Conservation (phyloP, 2,329 filamentous ascomycete species). For the Fusarium citri region DNA sequence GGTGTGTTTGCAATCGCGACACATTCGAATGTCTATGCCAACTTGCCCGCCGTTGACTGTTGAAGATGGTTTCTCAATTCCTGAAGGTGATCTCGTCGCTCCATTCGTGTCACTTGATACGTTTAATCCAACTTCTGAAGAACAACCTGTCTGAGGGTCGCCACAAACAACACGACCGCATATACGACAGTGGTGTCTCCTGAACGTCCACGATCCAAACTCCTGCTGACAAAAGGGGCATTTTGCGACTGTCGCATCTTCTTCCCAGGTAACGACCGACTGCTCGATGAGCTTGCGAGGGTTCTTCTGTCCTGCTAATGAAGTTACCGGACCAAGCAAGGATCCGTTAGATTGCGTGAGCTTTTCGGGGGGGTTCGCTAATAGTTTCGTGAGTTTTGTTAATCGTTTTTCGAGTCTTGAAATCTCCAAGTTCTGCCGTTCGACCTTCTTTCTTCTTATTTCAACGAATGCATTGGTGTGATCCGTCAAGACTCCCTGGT, state of each 20-base stretch:
- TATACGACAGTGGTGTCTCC: conserved; percentile 92
- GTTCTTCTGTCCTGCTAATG: conserved; percentile 75
- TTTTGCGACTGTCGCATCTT: conserved; percentile 80
- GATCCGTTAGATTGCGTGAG: conserved; percentile 62
- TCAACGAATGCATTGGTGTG: conserved; percentile 77
- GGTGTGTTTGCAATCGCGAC: conserved; percentile 81
- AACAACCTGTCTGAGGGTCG: conserved; percentile 86
- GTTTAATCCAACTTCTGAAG: conserved; percentile 83
- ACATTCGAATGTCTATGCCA: conserved; percentile 88
- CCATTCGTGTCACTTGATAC: conserved; percentile 65
- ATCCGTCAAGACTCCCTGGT: conserved; percentile 76
- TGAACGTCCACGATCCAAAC: conserved; percentile 92
- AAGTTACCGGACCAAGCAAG: conserved; percentile 70
- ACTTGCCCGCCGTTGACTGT: conserved; percentile 60
- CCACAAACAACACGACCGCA: conserved; percentile 95
- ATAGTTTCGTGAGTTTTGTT: conserved; percentile 86
- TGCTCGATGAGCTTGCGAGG: conserved; percentile 87
- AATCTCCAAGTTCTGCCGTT: conserved; percentile 87
- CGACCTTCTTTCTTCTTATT: conserved; percentile 80
- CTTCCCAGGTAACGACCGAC: conserved; percentile 93
- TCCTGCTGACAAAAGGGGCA: conserved; percentile 98
- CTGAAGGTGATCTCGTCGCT: conserved; percentile 40
- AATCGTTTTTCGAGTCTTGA: conserved; percentile 91
- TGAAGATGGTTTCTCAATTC: conserved; percentile 57
- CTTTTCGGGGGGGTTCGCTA: conserved; percentile 80